phyloP scores from a whole-genome alignment of 208 protist genomes.

The Leishmania gerbilli region DNA sequence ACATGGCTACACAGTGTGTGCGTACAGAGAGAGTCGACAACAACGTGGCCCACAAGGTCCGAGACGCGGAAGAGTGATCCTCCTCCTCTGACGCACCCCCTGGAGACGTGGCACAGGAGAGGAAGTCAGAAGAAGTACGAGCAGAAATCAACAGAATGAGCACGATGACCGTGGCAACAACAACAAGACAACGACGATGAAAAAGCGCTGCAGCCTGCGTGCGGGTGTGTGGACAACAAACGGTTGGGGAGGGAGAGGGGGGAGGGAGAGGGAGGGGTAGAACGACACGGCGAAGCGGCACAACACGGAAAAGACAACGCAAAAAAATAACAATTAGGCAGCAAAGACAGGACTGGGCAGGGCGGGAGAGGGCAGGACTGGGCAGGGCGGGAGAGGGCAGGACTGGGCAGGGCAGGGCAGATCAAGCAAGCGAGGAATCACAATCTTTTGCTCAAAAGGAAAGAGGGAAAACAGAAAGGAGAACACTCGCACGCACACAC shows the following conservation, averaged over 20 bases:
- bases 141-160: not conserved
- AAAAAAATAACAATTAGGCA: not conserved
- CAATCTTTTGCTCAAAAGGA: no score
- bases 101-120: not conserved
- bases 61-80: not conserved
- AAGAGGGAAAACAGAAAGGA: not conserved
- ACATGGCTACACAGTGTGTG: not conserved
- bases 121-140: not conserved
- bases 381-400: no score
- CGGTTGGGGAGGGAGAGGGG: not conserved
- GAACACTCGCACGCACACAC: not conserved
- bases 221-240: conserved; percentile 1
- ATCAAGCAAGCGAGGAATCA: no score
- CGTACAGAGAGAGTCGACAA: conserved; percentile 1
- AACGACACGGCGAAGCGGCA: no score
- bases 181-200: not conserved
- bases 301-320: not conserved
- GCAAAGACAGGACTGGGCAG: no score
- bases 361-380: no score
- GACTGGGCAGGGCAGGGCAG: no score
- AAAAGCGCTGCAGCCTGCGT: not conserved
- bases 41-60: not conserved
- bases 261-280: no score
- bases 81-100: not conserved
- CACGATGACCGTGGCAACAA: no score